phyloP scores from a whole-genome alignment of 345 rosid species.

The Eucalyptus marginata region DNA sequence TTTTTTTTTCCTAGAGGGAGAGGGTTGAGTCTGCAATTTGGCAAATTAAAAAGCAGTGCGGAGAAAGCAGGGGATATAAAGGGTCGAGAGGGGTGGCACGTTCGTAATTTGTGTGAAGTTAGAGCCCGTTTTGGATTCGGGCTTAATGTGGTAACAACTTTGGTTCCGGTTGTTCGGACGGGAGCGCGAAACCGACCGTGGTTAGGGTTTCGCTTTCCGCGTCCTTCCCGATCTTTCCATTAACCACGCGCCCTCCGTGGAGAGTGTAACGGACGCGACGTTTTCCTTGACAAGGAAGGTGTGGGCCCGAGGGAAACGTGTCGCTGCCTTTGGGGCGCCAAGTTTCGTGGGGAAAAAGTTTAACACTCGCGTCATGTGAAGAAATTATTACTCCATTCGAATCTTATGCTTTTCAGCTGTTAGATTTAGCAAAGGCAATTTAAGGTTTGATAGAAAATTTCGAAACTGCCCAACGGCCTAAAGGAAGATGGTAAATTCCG shows the following conservation, averaged over 20 bases:
- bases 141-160: not conserved
- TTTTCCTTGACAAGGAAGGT: not conserved
- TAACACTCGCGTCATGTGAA: not conserved
- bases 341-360: not conserved
- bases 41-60: not conserved
- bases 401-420: not conserved
- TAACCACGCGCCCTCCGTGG: not conserved
- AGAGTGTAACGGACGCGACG: not conserved
- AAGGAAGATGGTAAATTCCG: not conserved
- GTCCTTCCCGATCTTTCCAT: not conserved
- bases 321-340: not conserved
- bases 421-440: not conserved
- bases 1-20: not conserved
- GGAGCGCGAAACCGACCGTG: not conserved
- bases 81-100: not conserved
- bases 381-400: not conserved
- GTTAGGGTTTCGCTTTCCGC: not conserved
- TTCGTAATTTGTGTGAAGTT: not conserved
- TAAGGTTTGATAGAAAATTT: not conserved
- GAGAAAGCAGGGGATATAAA: not conserved
- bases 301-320: not conserved
- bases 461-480: not conserved
- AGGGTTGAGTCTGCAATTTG: not conserved
- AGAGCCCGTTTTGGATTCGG: not conserved
- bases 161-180: not conserved